Evolutionary conservation across 192 early-diverging fungal species (phyloP), one percentile per base, ranked within the genome.

Genomic region (Paraglomus occultum): DNA sequence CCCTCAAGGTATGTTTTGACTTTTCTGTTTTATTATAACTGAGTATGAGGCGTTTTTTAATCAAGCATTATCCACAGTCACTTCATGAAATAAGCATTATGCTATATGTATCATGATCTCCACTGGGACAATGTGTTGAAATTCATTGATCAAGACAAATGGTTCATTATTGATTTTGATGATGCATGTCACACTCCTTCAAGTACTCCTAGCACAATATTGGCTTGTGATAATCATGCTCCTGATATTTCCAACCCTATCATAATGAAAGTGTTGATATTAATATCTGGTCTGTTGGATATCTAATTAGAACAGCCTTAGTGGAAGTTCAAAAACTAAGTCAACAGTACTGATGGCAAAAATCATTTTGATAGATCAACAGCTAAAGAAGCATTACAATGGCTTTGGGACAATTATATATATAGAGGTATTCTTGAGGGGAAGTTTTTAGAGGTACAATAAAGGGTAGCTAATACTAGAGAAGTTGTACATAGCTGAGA

Each of bases 181-280:
- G 47, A 64, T n/a, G 62, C 62, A 31, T 64, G 47, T 38, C 14
- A 64, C 39, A n/a, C 22, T 64, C 7, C 65, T 53, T 67, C 51
- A 54, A 7, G 4, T 54, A 44, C 40, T 67, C 8, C 65, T n/a
- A 53, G 20, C 18, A 40, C 22, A 67, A 8, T 52, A 2, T 53
- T 67, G 22, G 65, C 39, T 53, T 18, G 20, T 3, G 20, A 38
- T 8, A 64, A 23, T 11, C 62, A 64, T 64, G 47, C 62, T 15
- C 23, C 62, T 31, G 47, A 67, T 5, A 53, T 67, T 67, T 67
- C 43, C 5, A 53, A 53, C 4, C 6, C 2, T 0, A 44, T 54
- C 40, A 67, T 8, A 44, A 67, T 18, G 17, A 67, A 22, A 67
- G 65, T 53, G 51, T 67, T 67, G 65, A 67, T 43, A n/a, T 67